Conservation (phyloP, 257 asterid species). For the Lavandula angustifolia region DNA sequence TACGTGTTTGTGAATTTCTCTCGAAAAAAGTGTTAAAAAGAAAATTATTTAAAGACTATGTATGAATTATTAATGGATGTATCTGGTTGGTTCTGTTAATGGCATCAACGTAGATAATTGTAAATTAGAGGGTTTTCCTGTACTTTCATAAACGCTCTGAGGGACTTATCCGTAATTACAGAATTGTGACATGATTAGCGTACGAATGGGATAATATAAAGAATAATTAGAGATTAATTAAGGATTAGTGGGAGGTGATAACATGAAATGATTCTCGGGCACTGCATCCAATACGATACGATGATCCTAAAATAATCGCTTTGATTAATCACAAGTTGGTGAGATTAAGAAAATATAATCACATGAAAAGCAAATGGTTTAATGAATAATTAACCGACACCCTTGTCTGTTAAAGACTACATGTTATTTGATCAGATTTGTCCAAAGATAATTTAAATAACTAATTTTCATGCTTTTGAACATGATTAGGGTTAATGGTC, state of each 20-base stretch:
- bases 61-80: too few relatives aligned
- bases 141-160: background rate
- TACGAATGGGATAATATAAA: background rate
- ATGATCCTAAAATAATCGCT: slow-evolving; percentile 35
- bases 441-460: slow-evolving; percentile 33
- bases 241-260: slow-evolving; percentile 24
- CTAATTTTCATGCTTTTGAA: slow-evolving; percentile 31
- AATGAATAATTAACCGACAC: slow-evolving; percentile 44
- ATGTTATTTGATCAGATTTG: slow-evolving; percentile 35
- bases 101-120: background rate
- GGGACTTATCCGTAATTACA: background rate
- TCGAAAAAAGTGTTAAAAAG: too few relatives aligned
- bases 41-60: too few relatives aligned
- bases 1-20: too few relatives aligned
- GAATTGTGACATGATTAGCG: background rate
- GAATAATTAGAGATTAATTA: slow-evolving; percentile 18
- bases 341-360: slow-evolving; percentile 32
- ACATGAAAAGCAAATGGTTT: slow-evolving; percentile 40
- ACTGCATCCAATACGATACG: slow-evolving; percentile 45
- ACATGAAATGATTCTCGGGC: slow-evolving; percentile 31
- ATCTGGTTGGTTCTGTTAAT: too few relatives aligned
- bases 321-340: slow-evolving; percentile 38
- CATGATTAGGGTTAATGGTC: slow-evolving; percentile 31
- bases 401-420: slow-evolving; percentile 46
- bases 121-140: background rate